Base-by-base conservation (phyloP, 1,284 basidiomycete genomes). In the Moesziomyces sp. region DNA sequence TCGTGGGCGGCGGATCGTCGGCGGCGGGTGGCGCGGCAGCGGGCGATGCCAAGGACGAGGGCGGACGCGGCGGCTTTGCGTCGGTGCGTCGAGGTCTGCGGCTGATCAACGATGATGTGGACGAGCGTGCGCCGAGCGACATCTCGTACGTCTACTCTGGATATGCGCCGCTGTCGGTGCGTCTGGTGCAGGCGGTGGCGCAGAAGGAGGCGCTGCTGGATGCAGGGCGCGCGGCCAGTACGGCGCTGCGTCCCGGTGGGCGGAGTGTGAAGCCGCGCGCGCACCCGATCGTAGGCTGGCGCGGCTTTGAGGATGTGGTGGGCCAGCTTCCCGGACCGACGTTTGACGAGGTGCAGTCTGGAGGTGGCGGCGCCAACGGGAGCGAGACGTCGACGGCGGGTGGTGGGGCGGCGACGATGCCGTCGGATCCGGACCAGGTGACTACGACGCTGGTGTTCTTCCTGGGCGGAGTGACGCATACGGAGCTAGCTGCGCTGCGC, bases 381-480 rank as follows among this genome's bases (percentile, higher is more conserved):
- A 26, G 57, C 18, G 18, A 44, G n/a, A 9, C 50, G 6, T 24
- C 30, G 59, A 40, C 35, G 16, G 44, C 38, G 33, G 33, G 26
- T 44, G 42, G 40, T 44, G 42, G 40, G 30, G 26, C 63, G 18
- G 18, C 47, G 23, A 16, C 52, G 11, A 19, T 40, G 11, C 46
- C 56, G 7, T 66, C 38, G 5, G 61, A 67, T 8, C 77, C 84
- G 33, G 81, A 82, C 9, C 65, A 82, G 69, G 85, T 88, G 5
- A 90, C 89, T 3, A 97, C 92, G 3, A 97, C 94, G 1, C 89
- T 97, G 23, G 92, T 99, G 11, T 97, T 97, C 86, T 98, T 98
- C 89, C 86, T 99, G n/a, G 97, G 97, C 38, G 97, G 97, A 3
- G 95, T 95, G 83, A 99, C 97, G 7, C 97, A 93, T 80, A 95